Evolutionary conservation across 768 basidiomycete species (phyloP), one percentile per base, ranked within the genome.

Genomic region (Suillus placidus): DNA sequence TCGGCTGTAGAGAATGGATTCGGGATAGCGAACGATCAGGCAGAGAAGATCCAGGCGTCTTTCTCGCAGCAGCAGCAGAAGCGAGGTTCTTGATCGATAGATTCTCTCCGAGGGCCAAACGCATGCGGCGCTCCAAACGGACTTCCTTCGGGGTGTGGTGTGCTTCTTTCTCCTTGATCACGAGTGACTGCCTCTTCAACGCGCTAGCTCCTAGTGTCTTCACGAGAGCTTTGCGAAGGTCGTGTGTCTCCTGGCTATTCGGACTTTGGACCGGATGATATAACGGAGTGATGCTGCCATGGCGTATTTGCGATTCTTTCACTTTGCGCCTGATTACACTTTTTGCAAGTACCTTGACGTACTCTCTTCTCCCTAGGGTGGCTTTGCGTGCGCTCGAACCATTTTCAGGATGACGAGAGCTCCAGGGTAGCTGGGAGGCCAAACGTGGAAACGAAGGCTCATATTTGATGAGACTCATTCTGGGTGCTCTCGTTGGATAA

Each of bases 321-420:
- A 62, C n/a, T 57, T 58, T 71, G 43, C 73, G 73, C 7, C 74
- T 68, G 32, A 66, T 5, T 1, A 69, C 61, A 32, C 74, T 69
- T 2, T 74, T 71, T 10, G 67, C 63, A 34, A 74, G 68, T 34
- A 74, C 16, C 6, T 72, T 54, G 0, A 74, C 67, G n/a, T 10
- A 75, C 64, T 65, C 54, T 35, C 34, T 67, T 45, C 65, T 72
- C 42, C 74, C 54, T 0, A 61, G 60, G 6, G 56, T n/a, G 4
- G 26, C 60, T 57, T 56, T 64, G 20, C 63, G 63, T 1, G 6
- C 35, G n/a, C 42, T 63, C 13, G 40, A 34, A 20, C 20, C 16
- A 32, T 20, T 42, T 10, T 43, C n/a, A 12, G 62, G n/a, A 37
- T 51, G n/a, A 18, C n/a, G 18, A 8, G 18, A 6, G 6, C 42